Evolutionary conservation across 257 asterid genomes (phyloP).

Genomic region (Coffea canephora): DNA sequence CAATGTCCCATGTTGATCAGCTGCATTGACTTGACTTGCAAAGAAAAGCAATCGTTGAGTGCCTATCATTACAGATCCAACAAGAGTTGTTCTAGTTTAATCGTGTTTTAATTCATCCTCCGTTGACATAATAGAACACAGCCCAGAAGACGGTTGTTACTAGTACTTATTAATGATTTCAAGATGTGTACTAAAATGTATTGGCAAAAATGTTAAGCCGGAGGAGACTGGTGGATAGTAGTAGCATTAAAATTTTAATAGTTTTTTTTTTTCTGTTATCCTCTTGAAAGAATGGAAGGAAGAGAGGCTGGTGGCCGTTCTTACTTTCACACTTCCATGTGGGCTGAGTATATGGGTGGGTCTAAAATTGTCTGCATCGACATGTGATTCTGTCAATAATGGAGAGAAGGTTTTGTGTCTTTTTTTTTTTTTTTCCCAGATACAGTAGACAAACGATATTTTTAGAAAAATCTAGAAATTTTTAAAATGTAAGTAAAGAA

Average conservation of each 20-base stretch:
- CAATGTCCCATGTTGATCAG: conserved; percentile 1
- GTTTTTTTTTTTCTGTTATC: conserved; percentile 9
- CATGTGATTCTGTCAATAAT: conserved; percentile 72
- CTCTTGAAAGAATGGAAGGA: conserved; percentile 12
- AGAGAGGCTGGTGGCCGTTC: conserved; percentile 23
- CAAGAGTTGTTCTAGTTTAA: conserved; percentile 11
- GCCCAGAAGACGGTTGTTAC: conserved; percentile 23
- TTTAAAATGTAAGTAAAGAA: no score
- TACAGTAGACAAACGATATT: no score
- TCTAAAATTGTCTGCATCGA: conserved; percentile 44
- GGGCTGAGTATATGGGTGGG: conserved; percentile 50
- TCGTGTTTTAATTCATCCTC: conserved; percentile 13
- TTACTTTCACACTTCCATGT: conserved; percentile 48
- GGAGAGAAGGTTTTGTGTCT: conserved; percentile 9
- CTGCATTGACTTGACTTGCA: conserved; percentile 22
- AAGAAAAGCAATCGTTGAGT: conserved; percentile 9
- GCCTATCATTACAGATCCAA: conserved; percentile 36
- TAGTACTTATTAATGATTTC: conserved; percentile 2
- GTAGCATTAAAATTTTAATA: not conserved
- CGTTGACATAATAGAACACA: conserved; percentile 18
- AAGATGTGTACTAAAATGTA: conserved; percentile 19
- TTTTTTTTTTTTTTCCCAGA: not conserved
- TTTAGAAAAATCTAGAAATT: no score
- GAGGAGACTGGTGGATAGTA: conserved; percentile 19
- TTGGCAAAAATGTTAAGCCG: conserved; percentile 11